Evolutionary conservation across 768 basidiomycete species (phyloP).

Genomic region (Pleurotus salmoneostramineus): DNA sequence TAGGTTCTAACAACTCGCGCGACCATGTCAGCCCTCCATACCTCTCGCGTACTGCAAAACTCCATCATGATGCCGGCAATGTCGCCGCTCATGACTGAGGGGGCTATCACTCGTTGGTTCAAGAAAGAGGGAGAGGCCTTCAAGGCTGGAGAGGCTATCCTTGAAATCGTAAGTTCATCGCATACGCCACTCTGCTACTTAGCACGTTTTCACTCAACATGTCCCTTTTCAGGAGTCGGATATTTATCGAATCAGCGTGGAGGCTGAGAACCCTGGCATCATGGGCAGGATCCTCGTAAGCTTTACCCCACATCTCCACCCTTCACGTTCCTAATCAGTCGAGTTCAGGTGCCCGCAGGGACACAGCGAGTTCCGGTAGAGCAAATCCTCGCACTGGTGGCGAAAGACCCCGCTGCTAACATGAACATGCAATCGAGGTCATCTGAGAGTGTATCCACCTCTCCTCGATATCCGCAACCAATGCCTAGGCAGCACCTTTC

Average conservation of each 20-base stretch:
- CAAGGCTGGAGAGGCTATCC: constrained; percentile 64
- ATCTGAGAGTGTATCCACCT: not conserved
- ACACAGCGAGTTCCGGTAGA: constrained; percentile 47
- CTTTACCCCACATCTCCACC: constrained; percentile 8
- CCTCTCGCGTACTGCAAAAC: constrained; percentile 16
- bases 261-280: constrained; percentile 86
- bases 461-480: not conserved
- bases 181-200: not conserved
- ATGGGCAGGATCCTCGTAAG: constrained; percentile 82
- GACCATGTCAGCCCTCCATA: constrained; percentile 5
- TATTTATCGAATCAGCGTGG: constrained; percentile 80
- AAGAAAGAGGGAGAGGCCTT: constrained; percentile 75
- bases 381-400: constrained; percentile 17
- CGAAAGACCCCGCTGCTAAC: not conserved
- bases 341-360: constrained; percentile 55
- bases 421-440: not conserved
- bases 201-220: not conserved
- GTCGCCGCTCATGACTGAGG: constrained; percentile 89
- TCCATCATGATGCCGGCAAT: constrained; percentile 75
- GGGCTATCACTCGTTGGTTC: constrained; percentile 77
- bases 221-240: constrained; percentile 57
- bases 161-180: constrained; percentile 61
- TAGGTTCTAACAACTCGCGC: not conserved
- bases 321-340: not conserved
- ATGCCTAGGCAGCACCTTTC: not conserved